Evolutionary conservation across 1,139 yeast genomes (phyloP).

Genomic region (Candida dubliniensis): DNA sequence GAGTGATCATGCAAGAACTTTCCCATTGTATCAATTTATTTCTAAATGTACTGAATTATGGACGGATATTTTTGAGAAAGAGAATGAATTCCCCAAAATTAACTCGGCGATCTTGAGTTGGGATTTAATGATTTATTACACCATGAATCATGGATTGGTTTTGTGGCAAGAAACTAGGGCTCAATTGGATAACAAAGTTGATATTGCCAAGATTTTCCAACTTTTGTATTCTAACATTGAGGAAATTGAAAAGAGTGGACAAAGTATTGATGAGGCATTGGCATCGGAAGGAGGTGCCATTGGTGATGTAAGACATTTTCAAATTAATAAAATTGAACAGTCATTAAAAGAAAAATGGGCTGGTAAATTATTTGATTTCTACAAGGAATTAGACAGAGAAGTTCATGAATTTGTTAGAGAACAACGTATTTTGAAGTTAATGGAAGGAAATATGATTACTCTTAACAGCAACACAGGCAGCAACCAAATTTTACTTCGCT

Average conservation of each 20-base stretch:
- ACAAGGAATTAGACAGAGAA: slow-evolving; percentile 53
- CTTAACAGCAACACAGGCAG: slow-evolving; percentile 1
- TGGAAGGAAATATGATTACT: slow-evolving; percentile 2
- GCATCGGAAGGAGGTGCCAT: slow-evolving; percentile 41
- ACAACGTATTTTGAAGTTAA: slow-evolving; percentile 67
- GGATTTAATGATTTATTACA: slow-evolving; percentile 55
- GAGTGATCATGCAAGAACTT: slow-evolving; percentile 45
- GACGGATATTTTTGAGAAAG: slow-evolving; percentile 39
- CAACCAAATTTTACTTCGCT: neutral
- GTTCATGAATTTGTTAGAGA: slow-evolving; percentile 76
- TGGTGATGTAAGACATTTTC: slow-evolving; percentile 52
- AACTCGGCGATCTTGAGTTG: slow-evolving; percentile 51
- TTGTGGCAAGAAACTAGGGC: slow-evolving; percentile 74
- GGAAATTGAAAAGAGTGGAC: slow-evolving; percentile 25
- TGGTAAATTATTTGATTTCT: slow-evolving; percentile 46
- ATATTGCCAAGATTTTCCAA: slow-evolving; percentile 49
- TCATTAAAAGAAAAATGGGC: slow-evolving; percentile 35
- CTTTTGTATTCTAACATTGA: slow-evolving; percentile 36
- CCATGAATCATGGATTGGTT: slow-evolving; percentile 57
- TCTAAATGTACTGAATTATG: slow-evolving; percentile 38
- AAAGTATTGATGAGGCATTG: slow-evolving; percentile 46
- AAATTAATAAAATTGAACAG: slow-evolving; percentile 46
- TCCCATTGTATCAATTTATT: slow-evolving; percentile 43
- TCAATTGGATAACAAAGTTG: slow-evolving; percentile 39
- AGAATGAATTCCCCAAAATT: slow-evolving; percentile 35